Percentiles rank a stretch among this genome's conserved stretches.
Conservation (phyloP, 371 early-diverging fungal genomes). For the Syncephalis plumigaleata region DNA sequence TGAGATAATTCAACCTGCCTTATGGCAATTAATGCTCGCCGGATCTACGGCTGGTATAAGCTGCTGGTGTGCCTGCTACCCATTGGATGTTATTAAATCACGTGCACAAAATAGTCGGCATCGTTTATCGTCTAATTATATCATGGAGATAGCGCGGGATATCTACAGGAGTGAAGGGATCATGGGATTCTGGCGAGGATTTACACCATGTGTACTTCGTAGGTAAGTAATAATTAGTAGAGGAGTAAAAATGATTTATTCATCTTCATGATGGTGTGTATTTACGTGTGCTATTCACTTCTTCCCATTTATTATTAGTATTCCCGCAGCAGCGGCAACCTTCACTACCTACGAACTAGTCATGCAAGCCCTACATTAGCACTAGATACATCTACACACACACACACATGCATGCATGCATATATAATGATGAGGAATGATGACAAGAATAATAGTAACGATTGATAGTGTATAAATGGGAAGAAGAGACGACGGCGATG, state of each 20-base stretch:
- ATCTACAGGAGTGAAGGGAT: slow-evolving; percentile 33
- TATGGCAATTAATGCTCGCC: slow-evolving; percentile 44
- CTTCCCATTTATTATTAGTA: no score
- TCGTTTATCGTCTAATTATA: slow-evolving; percentile 37
- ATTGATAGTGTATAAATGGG: no score
- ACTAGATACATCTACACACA: no score
- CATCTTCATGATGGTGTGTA: no score
- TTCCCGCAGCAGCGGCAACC: slow-evolving; percentile 60
- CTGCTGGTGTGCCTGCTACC: slow-evolving; percentile 71
- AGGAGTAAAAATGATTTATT: no score
- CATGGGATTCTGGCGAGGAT: slow-evolving; percentile 38
- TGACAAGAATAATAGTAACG: no score
- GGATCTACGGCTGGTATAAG: slow-evolving; percentile 59
- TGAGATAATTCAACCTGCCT: slow-evolving; percentile 24
- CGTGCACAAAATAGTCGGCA: slow-evolving; percentile 35
- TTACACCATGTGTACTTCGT: slow-evolving; percentile 19
- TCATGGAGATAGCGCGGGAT: slow-evolving; percentile 22
- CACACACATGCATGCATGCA: no score
- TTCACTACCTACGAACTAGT: slow-evolving; percentile 60
- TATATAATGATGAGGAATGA: no score
- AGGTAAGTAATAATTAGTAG: no score
- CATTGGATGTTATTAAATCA: slow-evolving; percentile 70
- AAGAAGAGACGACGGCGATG: no score
- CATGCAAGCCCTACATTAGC: slow-evolving; percentile 11
- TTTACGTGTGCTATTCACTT: no score